These are phyloP conservation scores for Candida incommunis DNA, from an alignment of 805 yeast species.

Conservation along the genomic window DNA sequence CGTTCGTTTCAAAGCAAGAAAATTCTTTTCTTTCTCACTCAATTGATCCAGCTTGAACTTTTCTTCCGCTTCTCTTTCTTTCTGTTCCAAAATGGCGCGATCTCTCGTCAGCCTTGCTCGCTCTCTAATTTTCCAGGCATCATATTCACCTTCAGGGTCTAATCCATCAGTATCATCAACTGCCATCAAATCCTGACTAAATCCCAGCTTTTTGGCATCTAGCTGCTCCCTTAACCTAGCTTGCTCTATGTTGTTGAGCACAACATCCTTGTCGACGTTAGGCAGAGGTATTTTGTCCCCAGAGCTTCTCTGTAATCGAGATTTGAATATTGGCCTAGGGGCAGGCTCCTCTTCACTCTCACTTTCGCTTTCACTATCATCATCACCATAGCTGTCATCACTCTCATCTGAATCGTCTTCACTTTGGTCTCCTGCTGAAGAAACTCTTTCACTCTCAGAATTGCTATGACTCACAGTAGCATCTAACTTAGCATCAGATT, in stretches of 20 bases:
- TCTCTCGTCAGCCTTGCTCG: constrained; percentile 27
- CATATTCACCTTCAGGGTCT: constrained; percentile 34
- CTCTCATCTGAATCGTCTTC: no score
- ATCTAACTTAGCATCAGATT: constrained; percentile 4
- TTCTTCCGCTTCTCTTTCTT: constrained; percentile 24
- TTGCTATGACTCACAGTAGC: no score
- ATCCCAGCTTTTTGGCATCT: background rate
- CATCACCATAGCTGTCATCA: background rate
- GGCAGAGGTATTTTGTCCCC: background rate
- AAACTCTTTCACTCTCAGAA: no score
- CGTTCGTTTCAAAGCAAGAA: constrained; percentile 7
- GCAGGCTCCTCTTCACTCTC: constrained; percentile 2
- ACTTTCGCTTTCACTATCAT: constrained; percentile 6
- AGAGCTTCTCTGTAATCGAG: background rate
- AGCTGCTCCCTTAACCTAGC: background rate
- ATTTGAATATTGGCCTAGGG: background rate
- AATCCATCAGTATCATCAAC: constrained; percentile 49
- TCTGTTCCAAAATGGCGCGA: constrained; percentile 16
- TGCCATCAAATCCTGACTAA: constrained; percentile 14
- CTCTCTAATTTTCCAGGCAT: constrained; percentile 31
- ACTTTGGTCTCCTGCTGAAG: no score
- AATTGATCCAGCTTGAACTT: constrained; percentile 17
- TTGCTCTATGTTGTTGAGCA: background rate
- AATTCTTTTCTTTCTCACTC: constrained; percentile 14
- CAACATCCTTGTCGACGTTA: constrained; percentile 16